Evolutionary conservation across 2,329 filamentous ascomycete species (phyloP), one percentile per base, ranked within the genome.

Genomic region (Seiridium unicorne): DNA sequence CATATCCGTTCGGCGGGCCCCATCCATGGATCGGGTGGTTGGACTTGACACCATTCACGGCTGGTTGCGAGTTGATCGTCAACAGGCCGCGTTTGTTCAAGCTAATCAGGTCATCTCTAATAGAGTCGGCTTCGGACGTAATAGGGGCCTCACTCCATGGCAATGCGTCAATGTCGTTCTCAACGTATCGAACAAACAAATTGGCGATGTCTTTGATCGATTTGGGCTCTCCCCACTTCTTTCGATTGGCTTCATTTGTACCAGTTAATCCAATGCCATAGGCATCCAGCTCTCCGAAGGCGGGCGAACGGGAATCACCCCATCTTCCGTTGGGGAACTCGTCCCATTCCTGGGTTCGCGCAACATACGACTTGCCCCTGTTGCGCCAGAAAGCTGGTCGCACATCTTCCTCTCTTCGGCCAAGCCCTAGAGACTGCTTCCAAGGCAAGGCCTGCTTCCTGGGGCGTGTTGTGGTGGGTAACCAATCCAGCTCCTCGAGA

Each of bases 361-460:
- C 88, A 59, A 99, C 89, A 70, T 99, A 99, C 3, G 93, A 97
- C 72, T 95, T 93, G 77, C 96, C 95, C 61, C 95, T 88, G 78
- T 98, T 97, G 68, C 94, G 89, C 95, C 95, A 99, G 84, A 99
- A 99, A 67, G 99, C 96, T 40, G 95, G 95, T 57, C 95, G 91
- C 48, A 99, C 95, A 71, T 97, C 96, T 78, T 99, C 95, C 53
- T 92, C 91, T 69, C 94, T 86, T 53, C 95, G 88, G 57, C 93
- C 91, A 64, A 97, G 85, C 49, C 89, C 93, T 61, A 98, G 89
- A 44, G 94, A 98, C 71, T 96, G 92, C 73, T 96, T 90, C 94
- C 96, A 99, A 5, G 95, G 95, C 13, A 99, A 83, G n/a, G 93
- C 86, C 70, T 95, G 94, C 74, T 94, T 92, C 57, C 93, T 81